Evolutionary conservation across 1,284 basidiomycete species (phyloP), one percentile per base, ranked within the genome.

Genomic region (Peniophora sp.): DNA sequence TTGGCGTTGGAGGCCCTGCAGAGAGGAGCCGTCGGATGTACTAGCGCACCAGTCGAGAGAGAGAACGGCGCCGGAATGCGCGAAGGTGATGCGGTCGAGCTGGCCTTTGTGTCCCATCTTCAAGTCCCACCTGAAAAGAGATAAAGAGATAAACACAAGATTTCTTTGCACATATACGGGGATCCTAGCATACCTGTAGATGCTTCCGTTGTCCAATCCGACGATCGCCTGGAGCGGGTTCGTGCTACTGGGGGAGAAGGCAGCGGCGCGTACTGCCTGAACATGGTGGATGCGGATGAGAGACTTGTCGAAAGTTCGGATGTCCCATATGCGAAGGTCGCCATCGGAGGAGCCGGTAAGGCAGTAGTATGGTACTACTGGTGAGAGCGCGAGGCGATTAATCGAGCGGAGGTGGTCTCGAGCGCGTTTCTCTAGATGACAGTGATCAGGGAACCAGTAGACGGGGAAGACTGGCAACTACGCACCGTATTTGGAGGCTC

Each of bases 281-380:
- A 86, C 80, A 57, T 91, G 85, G 51, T 83, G 84, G 25, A 92
- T 81, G 49, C 82, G 78, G 69, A 88, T 78, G 32, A 83, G 73
- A 1, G 83, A 83, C 51, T 79, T 80, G 17, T 81, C 71, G 51
- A 88, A 69, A 55, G 85, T 84, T 47, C 90, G 77, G 16, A 92
- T 65, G 64, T 93, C 90, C 90, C 89, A 93, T 48, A 92, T 76
- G 50, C 87, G 83, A 57, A 91, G 71, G 61, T 88, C 81, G 0
- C 89, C 90, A 59, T 94, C 91, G 1, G 87, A 83, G 19, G 89
- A 90, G 16, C 85, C 89, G 2, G 89, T 91, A 55, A 92, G 74
- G 50, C 88, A 85, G 54, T 89, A 85, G 58, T 86, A 72, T 51
- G 74, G 80, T 41, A 81, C 77, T 35, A 76, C 70, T 20, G 71